Percentiles rank a stretch among this genome's conserved stretches.
Conservation (phyloP, 352 stramenopile genomes). For the Pythium pyrilobum region DNA sequence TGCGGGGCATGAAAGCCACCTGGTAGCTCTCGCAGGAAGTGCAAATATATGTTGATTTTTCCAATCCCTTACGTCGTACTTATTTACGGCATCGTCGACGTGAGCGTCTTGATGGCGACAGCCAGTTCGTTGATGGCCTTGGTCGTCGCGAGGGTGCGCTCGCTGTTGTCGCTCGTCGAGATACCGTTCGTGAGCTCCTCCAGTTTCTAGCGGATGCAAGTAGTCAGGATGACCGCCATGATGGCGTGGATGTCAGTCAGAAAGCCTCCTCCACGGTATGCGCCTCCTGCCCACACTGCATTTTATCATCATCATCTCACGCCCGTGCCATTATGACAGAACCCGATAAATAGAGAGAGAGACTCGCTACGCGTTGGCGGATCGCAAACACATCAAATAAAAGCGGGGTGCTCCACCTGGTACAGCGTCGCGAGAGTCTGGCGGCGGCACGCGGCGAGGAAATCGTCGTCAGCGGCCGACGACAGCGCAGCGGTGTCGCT, state of each 20-base stretch:
- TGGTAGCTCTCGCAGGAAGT: neutral
- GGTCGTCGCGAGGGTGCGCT: constrained; percentile 45
- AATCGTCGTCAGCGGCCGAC: constrained; percentile 27
- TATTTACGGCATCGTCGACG: neutral
- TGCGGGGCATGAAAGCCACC: neutral
- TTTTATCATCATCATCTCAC: constrained; percentile 6
- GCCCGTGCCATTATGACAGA: constrained; percentile 9
- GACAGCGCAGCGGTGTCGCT: constrained; percentile 23
- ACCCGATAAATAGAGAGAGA: constrained; percentile 10
- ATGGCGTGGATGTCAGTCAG: neutral
- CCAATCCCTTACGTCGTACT: too few species aligned
- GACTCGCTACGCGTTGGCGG: neutral
- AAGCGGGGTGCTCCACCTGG: constrained; percentile 55
- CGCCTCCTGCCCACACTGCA: neutral
- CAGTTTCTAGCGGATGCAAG: constrained; percentile 76
- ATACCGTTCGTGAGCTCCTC: constrained; percentile 49
- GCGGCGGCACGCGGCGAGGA: constrained; percentile 36
- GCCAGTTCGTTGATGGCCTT: constrained; percentile 68
- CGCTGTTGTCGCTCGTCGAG: constrained; percentile 46
- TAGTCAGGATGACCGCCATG: too few species aligned
- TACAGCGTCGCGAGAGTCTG: constrained; percentile 62
- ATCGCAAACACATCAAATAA: constrained; percentile 8
- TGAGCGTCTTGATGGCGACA: constrained; percentile 46
- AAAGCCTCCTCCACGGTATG: neutral
- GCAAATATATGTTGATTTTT: constrained; percentile 1